Evolutionary conservation across 257 asterid genomes (phyloP).

Genomic region (Oldenlandia corymbosa): DNA sequence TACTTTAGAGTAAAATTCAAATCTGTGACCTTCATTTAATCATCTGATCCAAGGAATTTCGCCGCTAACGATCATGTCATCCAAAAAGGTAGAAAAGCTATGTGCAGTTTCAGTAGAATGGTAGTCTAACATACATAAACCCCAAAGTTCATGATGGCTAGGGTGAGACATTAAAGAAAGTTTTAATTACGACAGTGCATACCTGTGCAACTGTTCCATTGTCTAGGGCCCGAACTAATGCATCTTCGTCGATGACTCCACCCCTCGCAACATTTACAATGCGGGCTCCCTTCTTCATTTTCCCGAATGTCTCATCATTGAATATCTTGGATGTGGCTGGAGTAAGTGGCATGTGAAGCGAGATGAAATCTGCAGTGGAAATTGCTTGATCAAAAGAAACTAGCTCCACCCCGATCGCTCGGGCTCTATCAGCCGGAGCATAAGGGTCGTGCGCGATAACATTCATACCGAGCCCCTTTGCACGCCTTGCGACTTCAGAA

Average conservation of each 20-base stretch:
- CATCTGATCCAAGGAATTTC: neutral
- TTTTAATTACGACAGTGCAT: conserved; percentile 4
- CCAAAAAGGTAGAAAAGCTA: neutral
- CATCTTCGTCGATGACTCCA: conserved; percentile 96
- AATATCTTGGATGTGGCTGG: conserved; percentile 72
- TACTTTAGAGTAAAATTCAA: neutral
- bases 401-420: conserved; percentile 83
- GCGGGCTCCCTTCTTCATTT: conserved; percentile 91
- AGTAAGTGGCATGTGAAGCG: conserved; percentile 98
- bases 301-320: conserved; percentile 76
- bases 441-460: conserved; percentile 95
- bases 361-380: conserved; percentile 70
- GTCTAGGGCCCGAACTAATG: conserved; percentile 85
- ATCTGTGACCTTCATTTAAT: neutral
- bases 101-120: neutral
- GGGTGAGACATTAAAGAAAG: neutral
- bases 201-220: conserved; percentile 91
- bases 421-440: conserved; percentile 97
- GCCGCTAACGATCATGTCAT: neutral
- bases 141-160: neutral
- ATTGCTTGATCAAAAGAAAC: conserved; percentile 85
- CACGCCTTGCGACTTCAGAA: conserved; percentile 70
- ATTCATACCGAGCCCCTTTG: conserved; percentile 93
- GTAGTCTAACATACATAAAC: neutral
- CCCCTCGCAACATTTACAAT: conserved; percentile 82